Base-by-base conservation (phyloP, 1,139 yeast species). In the Blastobotrys indianensis region DNA sequence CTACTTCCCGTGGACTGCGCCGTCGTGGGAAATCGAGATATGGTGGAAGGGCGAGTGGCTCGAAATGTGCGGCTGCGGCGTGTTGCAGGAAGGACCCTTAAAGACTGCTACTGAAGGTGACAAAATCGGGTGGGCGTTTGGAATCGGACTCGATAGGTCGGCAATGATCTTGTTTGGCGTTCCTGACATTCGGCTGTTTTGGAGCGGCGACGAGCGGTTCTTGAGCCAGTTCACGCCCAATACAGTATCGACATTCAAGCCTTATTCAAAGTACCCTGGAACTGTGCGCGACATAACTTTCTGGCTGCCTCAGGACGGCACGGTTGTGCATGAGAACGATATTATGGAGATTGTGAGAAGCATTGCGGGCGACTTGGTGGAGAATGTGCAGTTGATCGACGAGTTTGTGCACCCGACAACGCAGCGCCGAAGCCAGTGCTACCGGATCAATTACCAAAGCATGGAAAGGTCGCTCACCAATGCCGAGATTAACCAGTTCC, bases 21-120 rank as follows among this genome's bases (percentile, higher is more conserved):
- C 99, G 5, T 86, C 96, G 31, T 92, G 95, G 92, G 97, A 92
- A 61, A 87, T 94, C 55, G 99, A 92, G 66, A 95, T 92, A 4
- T 90, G 95, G 94, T 94, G 97, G 97, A 86, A 90, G 63, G 95
- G 94, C 37, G 95, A 90, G 56, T 94, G 98, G 98, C 73, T 92
- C 37, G 99, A 92, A 68, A 82, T 95, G 64, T 87, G 96, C 61
- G 99, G 99, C 1, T 86, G 95, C 65, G 99, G 99, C 23, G 75
- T 92, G 41, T 95, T 88, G 3, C 80, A 79, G 57, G 85, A 87
- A 56, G 79, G 79, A 42, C 94, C 92, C 0, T 70, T 88, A 41
- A 68, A 77, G 32, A 84, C 82, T 54, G 77, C 97, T 1, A 71
- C 83, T 42, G 38, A 42, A 12, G 65, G 73, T 11, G 67, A 73